Evolutionary conservation across 805 yeast genomes (phyloP).

Genomic region (Hanseniaspora osmophila): DNA sequence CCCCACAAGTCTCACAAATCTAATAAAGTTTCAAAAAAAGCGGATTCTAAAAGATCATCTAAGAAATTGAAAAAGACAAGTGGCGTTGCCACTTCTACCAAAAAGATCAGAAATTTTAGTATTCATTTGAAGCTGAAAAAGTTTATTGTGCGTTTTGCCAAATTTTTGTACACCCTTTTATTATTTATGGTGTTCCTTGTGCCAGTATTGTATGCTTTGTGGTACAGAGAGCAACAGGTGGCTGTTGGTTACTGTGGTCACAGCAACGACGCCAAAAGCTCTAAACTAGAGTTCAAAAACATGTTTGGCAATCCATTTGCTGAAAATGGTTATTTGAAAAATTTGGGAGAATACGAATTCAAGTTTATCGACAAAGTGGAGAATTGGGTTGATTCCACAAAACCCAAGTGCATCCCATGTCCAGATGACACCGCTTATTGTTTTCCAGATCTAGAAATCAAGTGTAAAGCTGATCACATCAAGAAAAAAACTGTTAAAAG

Average conservation of each 20-base stretch:
- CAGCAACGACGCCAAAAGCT: slow-evolving; percentile 24
- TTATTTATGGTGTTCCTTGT: slow-evolving; percentile 26
- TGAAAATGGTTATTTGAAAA: not conserved
- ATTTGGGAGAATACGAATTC: not conserved
- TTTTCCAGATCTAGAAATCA: slow-evolving; percentile 39
- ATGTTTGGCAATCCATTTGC: not conserved
- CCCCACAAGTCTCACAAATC: not conserved
- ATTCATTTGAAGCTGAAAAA: slow-evolving; percentile 1
- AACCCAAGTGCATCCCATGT: slow-evolving; percentile 62
- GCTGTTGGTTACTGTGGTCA: slow-evolving; percentile 65
- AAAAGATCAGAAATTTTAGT: not conserved
- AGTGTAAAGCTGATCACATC: slow-evolving; percentile 59
- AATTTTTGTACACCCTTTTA: slow-evolving; percentile 14
- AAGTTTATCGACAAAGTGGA: not conserved
- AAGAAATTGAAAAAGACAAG: not conserved
- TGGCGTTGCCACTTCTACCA: not conserved
- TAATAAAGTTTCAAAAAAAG: not conserved
- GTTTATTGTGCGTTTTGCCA: slow-evolving; percentile 5
- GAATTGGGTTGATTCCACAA: slow-evolving; percentile 1
- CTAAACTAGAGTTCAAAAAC: not conserved
- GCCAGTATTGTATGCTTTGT: slow-evolving; percentile 29
- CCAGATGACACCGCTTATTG: slow-evolving; percentile 67
- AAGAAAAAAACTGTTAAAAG: slow-evolving; percentile 28
- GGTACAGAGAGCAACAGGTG: slow-evolving; percentile 53
- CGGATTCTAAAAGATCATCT: too few relatives aligned